Evolutionary conservation across 2,329 filamentous ascomycete species (phyloP), one percentile per base, ranked within the genome.

Genomic region (Pseudogymnoascus sp.): DNA sequence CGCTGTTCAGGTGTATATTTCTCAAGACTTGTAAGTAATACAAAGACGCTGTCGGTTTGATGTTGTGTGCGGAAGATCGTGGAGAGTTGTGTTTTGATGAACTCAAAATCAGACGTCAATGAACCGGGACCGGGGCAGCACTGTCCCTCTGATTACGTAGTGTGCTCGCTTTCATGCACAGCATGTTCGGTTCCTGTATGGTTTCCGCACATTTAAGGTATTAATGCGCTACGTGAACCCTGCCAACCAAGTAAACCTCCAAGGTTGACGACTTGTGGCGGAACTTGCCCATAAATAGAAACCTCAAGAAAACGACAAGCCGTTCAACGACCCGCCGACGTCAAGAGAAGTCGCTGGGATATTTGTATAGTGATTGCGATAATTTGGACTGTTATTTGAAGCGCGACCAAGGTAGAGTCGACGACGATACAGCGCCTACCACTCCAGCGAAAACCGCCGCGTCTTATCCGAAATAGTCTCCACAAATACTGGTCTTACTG

Each of bases 181-280:
- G 35, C 28, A 56, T 35, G 50, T 33, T 56, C 28, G 50, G 50
- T 56, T 56, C 50, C 50, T 56, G 50, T 56, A 56, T 56, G 50
- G 50, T 14, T 56, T 56, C 50, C 50, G 50, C 50, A 56, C 50
- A 56, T 56, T 56, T 56, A 56, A 56, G 50, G 50, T 56, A 56
- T 56, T 56, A 33, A 56, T 56, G 50, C 50, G 50, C 50, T 56
- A 56, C 50, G n/a, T 56, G 50, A 56, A 56, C 50, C 50, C 50
- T 56, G 50, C 50, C 50, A 56, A 56, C 50, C 50, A 56, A 56
- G 50, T 56, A 56, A 56, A 33, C 50, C 50, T 33, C 50, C 50
- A 56, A 56, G 50, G 50, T 56, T 56, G 50, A 56, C 50, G 50
- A 56, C 50, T 56, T 56, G 50, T 56, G 50, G 50, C 50, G n/a